Evolutionary conservation across 495 filamentous ascomycete genomes (phyloP).

Genomic region (Sabuloglossum arenarium): DNA sequence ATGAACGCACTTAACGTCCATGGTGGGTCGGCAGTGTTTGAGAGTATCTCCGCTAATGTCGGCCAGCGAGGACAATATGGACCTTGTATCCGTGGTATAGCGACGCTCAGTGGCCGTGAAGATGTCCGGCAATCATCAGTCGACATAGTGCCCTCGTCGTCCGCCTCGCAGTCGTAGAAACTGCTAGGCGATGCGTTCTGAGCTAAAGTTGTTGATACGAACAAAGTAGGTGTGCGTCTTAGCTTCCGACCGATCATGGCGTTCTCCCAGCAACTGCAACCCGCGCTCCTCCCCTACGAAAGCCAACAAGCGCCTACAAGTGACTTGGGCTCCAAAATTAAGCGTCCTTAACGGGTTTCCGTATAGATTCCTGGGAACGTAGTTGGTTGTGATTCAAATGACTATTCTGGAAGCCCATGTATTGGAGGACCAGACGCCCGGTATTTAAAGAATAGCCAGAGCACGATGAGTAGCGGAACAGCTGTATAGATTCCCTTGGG

Average conservation of each 20-base stretch:
- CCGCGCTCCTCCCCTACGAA: not conserved
- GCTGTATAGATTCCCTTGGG: too few species aligned
- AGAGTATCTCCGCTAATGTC: conserved; percentile 68
- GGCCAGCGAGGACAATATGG: conserved; percentile 56
- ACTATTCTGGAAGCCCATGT: not conserved
- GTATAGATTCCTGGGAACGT: not conserved
- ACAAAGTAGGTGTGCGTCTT: not conserved
- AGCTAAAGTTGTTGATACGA: not conserved
- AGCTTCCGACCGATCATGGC: conserved; percentile 5
- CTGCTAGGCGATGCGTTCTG: not conserved
- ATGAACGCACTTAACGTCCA: conserved; percentile 91
- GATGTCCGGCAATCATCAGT: conserved; percentile 19
- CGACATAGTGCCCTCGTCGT: conserved; percentile 33
- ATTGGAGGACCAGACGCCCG: not conserved
- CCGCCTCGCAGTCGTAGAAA: conserved; percentile 35
- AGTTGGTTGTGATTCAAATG: not conserved
- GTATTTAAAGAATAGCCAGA: not conserved
- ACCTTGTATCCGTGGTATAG: conserved; percentile 30
- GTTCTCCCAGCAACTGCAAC: not conserved
- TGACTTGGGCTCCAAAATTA: not conserved
- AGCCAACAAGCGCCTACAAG: not conserved
- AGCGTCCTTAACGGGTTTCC: not conserved
- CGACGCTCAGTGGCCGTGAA: conserved; percentile 39
- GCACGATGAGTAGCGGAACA: not conserved
- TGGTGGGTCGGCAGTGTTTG: conserved; percentile 68